Evolutionary conservation across 2,329 filamentous ascomycete genomes (phyloP), one percentile per base, ranked within the genome.

Genomic region (Plenodomus lindquistii): DNA sequence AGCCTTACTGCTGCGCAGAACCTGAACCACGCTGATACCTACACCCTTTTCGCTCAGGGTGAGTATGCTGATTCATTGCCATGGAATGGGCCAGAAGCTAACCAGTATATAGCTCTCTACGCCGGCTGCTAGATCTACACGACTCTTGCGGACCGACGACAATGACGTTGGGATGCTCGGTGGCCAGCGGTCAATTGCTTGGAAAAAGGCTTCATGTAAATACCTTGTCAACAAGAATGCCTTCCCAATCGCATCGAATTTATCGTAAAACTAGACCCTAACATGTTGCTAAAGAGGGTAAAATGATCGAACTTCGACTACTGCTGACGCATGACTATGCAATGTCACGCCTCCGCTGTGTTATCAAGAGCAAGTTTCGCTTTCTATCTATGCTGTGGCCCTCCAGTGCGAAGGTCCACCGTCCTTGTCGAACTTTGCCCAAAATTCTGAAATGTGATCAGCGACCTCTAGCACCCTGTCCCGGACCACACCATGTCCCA

Each of bases 1-100:
- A 63, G 71, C 3, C 65, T 87, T 52, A 73, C 66, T 8, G 74
- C 75, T 0, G 55, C 70, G 1, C 69, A 80, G 60, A 83, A 83
- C 44, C 61, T 87, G n/a, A 75, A 78, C 55, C 85, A 88, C 50
- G 85, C 85, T 17, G 85, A 87, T 62, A 81, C 78, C 0, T 86
- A 79, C 57, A 74, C 78, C 3, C 65, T 59, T 11, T 56, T 59
- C 16, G 55, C 55, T 20, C 50, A 59, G 22, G 54, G 54, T 52
- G 45, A 48, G 54, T 53, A 11, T 22, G 5, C 8, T 17, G 20
- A 5, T 37, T 31, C 27, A 4, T 15, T 31, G 4, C 4, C 22
- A 11, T 13, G 6, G 15, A 15, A 31, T 15, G 15, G 9, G 10
- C 11, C 6, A 15, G 8, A 20, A n/a, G 22, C 46, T 48, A 40